These are phyloP conservation scores for Brasenia schreberi DNA, from an alignment of 164 flowering plant species.

Conservation along the genomic window DNA sequence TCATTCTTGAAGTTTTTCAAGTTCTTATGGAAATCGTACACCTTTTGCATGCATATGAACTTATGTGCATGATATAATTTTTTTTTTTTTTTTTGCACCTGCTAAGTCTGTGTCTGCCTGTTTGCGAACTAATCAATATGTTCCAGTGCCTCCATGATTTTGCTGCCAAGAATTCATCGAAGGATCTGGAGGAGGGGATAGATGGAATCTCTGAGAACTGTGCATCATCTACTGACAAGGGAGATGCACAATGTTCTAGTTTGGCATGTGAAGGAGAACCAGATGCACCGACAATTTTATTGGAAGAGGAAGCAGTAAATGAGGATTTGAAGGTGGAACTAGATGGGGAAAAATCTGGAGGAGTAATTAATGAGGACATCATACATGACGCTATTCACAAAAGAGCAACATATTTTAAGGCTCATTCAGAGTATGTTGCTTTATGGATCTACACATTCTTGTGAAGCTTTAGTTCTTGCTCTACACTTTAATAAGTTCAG, in stretches of 20 bases:
- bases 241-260: slow-evolving; percentile 18
- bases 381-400: slow-evolving; percentile 50
- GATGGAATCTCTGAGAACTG: slow-evolving; percentile 14
- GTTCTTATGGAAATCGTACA: too few relatives aligned
- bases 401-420: slow-evolving; percentile 50
- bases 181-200: slow-evolving; percentile 9
- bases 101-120: too few relatives aligned
- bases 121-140: too few relatives aligned
- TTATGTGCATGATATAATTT: too few relatives aligned
- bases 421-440: slow-evolving; percentile 56
- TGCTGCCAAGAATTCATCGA: slow-evolving; percentile 17
- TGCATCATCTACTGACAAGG: slow-evolving; percentile 16
- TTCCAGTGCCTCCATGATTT: slow-evolving; percentile 22
- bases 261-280: slow-evolving; percentile 29
- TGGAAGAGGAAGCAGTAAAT: slow-evolving; percentile 11
- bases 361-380: slow-evolving; percentile 23
- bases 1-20: too few relatives aligned
- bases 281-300: slow-evolving; percentile 51
- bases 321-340: slow-evolving; percentile 20
- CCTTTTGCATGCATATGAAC: too few relatives aligned
- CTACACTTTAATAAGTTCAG: background rate
- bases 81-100: too few relatives aligned
- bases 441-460: background rate
- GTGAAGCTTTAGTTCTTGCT: background rate
- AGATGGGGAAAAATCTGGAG: slow-evolving; percentile 12